These are phyloP conservation scores for Aschersonia sp. DNA, from an alignment of 2,329 filamentous ascomycete genomes.

Conservation along the genomic window DNA sequence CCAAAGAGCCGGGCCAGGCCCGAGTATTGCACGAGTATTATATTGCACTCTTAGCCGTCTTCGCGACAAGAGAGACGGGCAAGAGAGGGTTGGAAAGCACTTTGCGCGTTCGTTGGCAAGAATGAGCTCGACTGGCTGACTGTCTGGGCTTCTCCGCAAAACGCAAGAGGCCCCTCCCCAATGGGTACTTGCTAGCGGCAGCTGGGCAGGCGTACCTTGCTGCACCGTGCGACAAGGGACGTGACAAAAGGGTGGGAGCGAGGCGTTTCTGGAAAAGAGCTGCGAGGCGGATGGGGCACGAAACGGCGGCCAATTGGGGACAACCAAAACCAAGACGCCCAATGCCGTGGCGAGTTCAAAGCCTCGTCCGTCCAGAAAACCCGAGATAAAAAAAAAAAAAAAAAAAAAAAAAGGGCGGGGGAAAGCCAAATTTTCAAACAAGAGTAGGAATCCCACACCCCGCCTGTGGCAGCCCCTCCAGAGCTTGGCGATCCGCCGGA, in stretches of 20 bases:
- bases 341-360: neutral
- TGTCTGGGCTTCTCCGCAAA: neutral
- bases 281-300: neutral
- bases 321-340: too few relatives aligned
- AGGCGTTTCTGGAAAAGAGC: neutral
- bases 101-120: too few relatives aligned
- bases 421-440: too few relatives aligned
- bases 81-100: too few relatives aligned
- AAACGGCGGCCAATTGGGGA: too few relatives aligned
- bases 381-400: too few relatives aligned
- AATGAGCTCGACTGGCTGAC: neutral
- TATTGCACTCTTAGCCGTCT: neutral
- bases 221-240: conserved; percentile 4
- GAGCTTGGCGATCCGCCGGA: neutral
- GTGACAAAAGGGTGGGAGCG: neutral
- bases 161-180: neutral
- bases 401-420: too few relatives aligned
- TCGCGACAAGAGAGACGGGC: neutral
- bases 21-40: neutral
- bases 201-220: conserved; percentile 4
- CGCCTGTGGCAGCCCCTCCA: neutral
- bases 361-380: neutral
- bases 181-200: conserved; percentile 4
- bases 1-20: too few relatives aligned
- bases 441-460: too few relatives aligned